Base-by-base conservation (phyloP, 805 yeast genomes). In the Yarrowia porcina region DNA sequence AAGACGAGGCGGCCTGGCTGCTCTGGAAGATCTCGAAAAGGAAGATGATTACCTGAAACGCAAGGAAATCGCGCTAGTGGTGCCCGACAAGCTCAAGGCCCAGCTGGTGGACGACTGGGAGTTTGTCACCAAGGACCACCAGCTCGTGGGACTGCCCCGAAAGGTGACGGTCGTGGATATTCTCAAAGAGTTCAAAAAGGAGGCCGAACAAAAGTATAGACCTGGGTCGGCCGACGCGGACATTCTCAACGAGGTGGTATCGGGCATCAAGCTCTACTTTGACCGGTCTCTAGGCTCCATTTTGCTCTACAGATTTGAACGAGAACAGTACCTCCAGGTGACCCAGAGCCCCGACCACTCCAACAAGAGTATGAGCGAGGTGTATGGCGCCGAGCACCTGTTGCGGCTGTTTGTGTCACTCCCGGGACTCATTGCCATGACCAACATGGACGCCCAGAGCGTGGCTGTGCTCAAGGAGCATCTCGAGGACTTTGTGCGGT, bases 101-200 rank as follows among this genome's bases (percentile, higher is more conserved):
- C 69, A 85, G 3, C 76, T 93, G 38, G 96, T 92, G 0, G 91
- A 90, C 72, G 98, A 93, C 76, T 93, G 98, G 99, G 97, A 93
- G 73, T 79, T 79, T 67, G 81, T 93, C 33, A 91, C 98, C 0
- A 89, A 88, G 68, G 89, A 90, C 67, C 86, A 87, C 59, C 84
- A 85, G 71, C 73, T 90, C 44, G 82, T 89, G 3, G 75, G 80
- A 25, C 72, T 92, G 42, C 97, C 97, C 0, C 77, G 83, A 15
- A 74, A 73, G 35, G 78, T 78, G 2, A 80, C 83, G 0, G 88
- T 88, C 1, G 75, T 78, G 1, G 76, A 75, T 2, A 81, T 90
- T 2, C 71, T 93, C 9, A 68, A 73, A 11, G 79, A 80, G n/a
- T 93, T 84, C 72, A 39, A 56, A 13, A 71, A 76, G 44, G 70